Evolutionary conservation across 768 basidiomycete genomes (phyloP), one percentile per base, ranked within the genome.

Genomic region (Termitomyces sp.): DNA sequence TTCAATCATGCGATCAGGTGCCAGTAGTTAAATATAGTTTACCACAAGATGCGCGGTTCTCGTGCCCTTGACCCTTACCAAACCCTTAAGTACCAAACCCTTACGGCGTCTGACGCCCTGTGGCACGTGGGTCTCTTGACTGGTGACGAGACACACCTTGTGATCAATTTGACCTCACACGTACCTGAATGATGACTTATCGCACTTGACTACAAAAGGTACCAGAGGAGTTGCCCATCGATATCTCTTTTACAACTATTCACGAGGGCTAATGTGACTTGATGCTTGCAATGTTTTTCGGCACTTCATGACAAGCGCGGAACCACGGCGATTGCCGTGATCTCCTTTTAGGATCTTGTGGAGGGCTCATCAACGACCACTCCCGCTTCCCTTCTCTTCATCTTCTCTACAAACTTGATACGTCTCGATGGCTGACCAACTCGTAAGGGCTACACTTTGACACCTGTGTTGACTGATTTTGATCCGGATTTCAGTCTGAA

Each of bases 371-470:
- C 56, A 49, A 45, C 38, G n/a, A 34, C 40, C 46, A 28, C 28
- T 22, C 26, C 45, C n/a, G n/a, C n/a, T n/a, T n/a, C n/a, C n/a
- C n/a, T n/a, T n/a, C 54, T 14, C 45, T 38, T 38, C 17, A 17
- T 38, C 40, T 42, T 51, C 17, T 49, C 50, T 44, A 26, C 24
- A 54, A 68, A 55, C 38, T 50, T 35, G 38, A 52, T 22, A 28
- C 37, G n/a, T 44, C 24, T 38, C 54, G 21, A 83, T 83, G 82
- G 77, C 79, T 56, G 81, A 83, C 69, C 80, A 82, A 69, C 64
- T 83, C 62, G 82, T 83, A 61, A 65, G 81, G 68, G 17, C 22
- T 38, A 51, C 35, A 22, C 24, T 21, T 34, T 30, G 15, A 9
- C 50, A 24, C 41, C 6, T 15, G 28, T 28, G n/a, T 28, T 47